phyloP scores from a whole-genome alignment of 2,329 filamentous ascomycete genomes.

The Venturia asperata region DNA sequence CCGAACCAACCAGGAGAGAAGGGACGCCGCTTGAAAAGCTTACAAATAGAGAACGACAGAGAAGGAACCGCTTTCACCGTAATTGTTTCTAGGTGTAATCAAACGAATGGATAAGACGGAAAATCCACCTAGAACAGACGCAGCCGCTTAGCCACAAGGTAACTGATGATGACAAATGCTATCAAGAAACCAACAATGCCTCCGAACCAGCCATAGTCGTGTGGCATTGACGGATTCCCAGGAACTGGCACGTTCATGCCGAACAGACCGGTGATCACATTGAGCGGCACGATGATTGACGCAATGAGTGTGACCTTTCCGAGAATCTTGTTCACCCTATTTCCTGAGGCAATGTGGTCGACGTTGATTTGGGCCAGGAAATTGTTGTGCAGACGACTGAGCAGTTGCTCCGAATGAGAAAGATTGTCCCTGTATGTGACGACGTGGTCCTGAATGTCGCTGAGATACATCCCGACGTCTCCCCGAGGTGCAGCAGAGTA shows the following conservation, averaged over 20 bases:
- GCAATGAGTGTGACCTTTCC: slow-evolving; percentile 94
- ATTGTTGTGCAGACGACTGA: slow-evolving; percentile 88
- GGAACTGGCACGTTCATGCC: slow-evolving; percentile 67
- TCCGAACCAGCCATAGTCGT: neutral
- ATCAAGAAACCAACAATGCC: slow-evolving; percentile 8
- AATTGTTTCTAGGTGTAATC: neutral
- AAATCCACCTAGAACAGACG: neutral
- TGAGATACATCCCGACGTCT: slow-evolving; percentile 93
- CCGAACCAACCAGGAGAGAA: neutral
- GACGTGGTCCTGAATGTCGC: slow-evolving; percentile 98
- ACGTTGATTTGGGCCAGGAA: slow-evolving; percentile 93
- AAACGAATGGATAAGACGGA: neutral
- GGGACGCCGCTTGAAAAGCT: neutral
- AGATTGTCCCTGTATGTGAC: slow-evolving; percentile 98
- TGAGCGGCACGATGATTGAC: slow-evolving; percentile 92
- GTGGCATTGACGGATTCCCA: neutral
- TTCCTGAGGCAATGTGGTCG: slow-evolving; percentile 82
- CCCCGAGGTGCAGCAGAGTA: slow-evolving; percentile 92
- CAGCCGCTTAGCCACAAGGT: slow-evolving; percentile 5
- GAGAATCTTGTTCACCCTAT: slow-evolving; percentile 77
- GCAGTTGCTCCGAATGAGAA: slow-evolving; percentile 94
- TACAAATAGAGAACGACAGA: neutral
- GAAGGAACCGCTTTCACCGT: neutral
- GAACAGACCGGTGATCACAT: slow-evolving; percentile 79
- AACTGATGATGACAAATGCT: neutral